phyloP scores from a whole-genome alignment of 2,329 filamentous ascomycete species.

The Plenodomus tracheiphilus region DNA sequence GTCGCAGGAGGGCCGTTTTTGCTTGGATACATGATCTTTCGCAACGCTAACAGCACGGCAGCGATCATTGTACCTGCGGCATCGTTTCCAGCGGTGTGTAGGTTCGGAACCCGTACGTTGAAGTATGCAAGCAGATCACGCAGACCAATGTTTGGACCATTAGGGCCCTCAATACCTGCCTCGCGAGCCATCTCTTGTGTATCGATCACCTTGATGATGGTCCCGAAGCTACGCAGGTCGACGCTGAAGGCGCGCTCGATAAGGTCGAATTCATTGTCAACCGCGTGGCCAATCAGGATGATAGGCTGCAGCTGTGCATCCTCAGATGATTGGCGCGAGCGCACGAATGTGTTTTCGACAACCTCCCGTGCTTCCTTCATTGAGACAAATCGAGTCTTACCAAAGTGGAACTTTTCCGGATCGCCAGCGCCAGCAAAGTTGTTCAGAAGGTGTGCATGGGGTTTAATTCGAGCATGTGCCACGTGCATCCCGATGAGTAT shows the following conservation, averaged over 20 bases:
- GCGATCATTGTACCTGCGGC: conserved; percentile 15
- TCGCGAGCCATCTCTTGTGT: conserved; percentile 19
- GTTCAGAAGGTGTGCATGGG: conserved; percentile 16
- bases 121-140: conserved; percentile 13
- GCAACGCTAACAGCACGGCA: conserved; percentile 12
- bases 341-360: conserved; percentile 10
- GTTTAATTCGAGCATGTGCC: conserved; percentile 15
- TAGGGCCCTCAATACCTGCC: conserved; percentile 3
- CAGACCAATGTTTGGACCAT: conserved; percentile 13
- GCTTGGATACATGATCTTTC: conserved; percentile 6
- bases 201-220: conserved; percentile 21
- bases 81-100: conserved; percentile 22
- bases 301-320: conserved; percentile 15
- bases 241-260: conserved; percentile 12
- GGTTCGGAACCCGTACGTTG: conserved; percentile 9
- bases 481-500: conserved; percentile 10
- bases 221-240: conserved; percentile 10
- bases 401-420: conserved; percentile 18
- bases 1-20: neutral
- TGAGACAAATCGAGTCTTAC: conserved; percentile 14
- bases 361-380: conserved; percentile 6
- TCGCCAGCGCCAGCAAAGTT: conserved; percentile 13
- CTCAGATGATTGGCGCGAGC: neutral
- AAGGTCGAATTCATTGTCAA: conserved; percentile 15
- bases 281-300: conserved; percentile 19